phyloP scores from a whole-genome alignment of 805 yeast genomes.

The Teunomyces barrocoloradensis region DNA sequence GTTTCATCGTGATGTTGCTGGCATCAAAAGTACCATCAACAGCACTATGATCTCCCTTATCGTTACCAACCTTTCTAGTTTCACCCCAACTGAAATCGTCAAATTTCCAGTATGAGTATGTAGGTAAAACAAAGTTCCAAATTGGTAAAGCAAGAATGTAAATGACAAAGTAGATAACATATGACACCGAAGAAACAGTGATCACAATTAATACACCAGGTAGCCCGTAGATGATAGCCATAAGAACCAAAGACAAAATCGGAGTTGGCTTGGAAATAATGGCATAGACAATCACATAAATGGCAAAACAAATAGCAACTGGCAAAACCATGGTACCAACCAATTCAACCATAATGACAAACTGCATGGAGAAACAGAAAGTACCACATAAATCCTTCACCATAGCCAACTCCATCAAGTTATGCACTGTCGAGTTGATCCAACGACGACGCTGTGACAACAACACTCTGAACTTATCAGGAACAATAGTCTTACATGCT shows the following conservation, averaged over 20 bases:
- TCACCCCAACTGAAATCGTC: slow-evolving; percentile 98
- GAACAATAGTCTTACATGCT: slow-evolving; percentile 89
- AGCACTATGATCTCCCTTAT: slow-evolving; percentile 64
- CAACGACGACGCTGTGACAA: slow-evolving; percentile 94
- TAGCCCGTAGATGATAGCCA: slow-evolving; percentile 77
- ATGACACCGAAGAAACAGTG: slow-evolving; percentile 72
- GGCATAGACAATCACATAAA: slow-evolving; percentile 73
- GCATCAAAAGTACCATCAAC: slow-evolving; percentile 85
- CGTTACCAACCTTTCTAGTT: slow-evolving; percentile 70
- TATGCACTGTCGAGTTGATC: slow-evolving; percentile 94
- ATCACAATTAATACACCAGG: slow-evolving; percentile 81
- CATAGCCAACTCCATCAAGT: slow-evolving; percentile 79
- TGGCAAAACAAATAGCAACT: slow-evolving; percentile 78
- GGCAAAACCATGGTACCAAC: slow-evolving; percentile 88
- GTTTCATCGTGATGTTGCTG: slow-evolving; percentile 83
- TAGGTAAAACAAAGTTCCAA: slow-evolving; percentile 88
- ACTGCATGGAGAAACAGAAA: slow-evolving; percentile 93
- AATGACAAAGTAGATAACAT: slow-evolving; percentile 74
- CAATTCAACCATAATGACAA: slow-evolving; percentile 78
- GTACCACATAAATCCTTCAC: slow-evolving; percentile 91
- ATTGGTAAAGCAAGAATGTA: slow-evolving; percentile 83
- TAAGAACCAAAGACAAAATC: slow-evolving; percentile 65
- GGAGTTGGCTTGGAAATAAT: slow-evolving; percentile 76
- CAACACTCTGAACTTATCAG: slow-evolving; percentile 72
- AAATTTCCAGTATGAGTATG: slow-evolving; percentile 90